A percentile compares a stretch with the other conserved stretches of the same genome.
These are phyloP conservation scores for Oryza glaberrima DNA, from an alignment of 176 grass and related monocot genomes.

Conservation along the genomic window DNA sequence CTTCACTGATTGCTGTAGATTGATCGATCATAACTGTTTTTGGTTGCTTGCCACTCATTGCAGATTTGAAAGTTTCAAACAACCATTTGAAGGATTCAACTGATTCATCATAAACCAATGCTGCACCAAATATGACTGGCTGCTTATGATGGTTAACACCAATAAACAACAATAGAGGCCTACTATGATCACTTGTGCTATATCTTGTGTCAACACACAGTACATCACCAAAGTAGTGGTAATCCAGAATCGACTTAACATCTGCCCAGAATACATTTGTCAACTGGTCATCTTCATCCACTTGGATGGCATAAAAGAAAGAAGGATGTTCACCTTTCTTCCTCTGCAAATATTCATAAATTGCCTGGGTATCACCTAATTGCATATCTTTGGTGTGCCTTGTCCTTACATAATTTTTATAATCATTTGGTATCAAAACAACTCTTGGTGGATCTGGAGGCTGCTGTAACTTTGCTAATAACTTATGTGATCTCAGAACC, in stretches of 20 bases:
- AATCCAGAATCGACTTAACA: constrained; percentile 74
- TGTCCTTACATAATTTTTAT: constrained; percentile 78
- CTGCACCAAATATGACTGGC: constrained; percentile 69
- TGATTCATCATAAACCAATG: constrained; percentile 73
- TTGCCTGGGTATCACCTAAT: constrained; percentile 58
- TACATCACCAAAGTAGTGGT: constrained; percentile 79
- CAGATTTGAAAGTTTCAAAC: constrained; percentile 69
- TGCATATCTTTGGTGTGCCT: constrained; percentile 55
- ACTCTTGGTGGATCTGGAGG: constrained; percentile 58
- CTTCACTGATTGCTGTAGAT: constrained; percentile 53
- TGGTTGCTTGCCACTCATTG: constrained; percentile 81
- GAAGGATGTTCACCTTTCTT: constrained; percentile 79
- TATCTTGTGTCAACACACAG: constrained; percentile 83
- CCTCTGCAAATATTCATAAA: constrained; percentile 82
- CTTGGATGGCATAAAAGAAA: constrained; percentile 87
- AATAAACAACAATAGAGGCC: constrained; percentile 75
- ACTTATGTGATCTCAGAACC: constrained; percentile 68
- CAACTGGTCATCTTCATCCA: constrained; percentile 81
- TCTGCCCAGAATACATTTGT: constrained; percentile 85
- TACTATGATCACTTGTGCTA: constrained; percentile 58
- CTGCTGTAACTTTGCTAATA: constrained; percentile 69
- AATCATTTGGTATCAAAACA: constrained; percentile 70
- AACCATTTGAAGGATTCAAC: constrained; percentile 82
- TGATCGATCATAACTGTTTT: constrained; percentile 75
- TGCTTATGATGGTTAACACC: constrained; percentile 90